phyloP scores from a whole-genome alignment of 306 rosid species.

The Spatholobus suberectus region DNA sequence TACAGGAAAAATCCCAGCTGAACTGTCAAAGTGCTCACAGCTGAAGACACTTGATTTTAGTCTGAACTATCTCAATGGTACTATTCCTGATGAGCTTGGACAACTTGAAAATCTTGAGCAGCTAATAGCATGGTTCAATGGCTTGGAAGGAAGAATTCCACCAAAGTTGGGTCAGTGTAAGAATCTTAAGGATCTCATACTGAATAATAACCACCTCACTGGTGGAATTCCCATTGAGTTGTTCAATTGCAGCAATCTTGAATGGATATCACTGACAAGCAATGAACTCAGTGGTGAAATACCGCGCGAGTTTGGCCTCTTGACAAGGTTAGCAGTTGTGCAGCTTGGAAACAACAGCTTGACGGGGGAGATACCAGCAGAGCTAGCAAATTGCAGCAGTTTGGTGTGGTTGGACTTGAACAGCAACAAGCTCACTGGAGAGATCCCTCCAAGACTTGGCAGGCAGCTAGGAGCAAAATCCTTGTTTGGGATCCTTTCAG shows the following conservation, averaged over 20 bases:
- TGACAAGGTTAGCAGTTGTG: constrained; percentile 87
- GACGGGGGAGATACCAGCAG: constrained; percentile 82
- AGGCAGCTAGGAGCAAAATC: constrained; percentile 89
- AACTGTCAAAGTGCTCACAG: constrained; percentile 73
- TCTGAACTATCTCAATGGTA: constrained; percentile 80
- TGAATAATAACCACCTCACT: constrained; percentile 72
- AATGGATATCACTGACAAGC: constrained; percentile 95
- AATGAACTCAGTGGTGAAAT: constrained; percentile 76
- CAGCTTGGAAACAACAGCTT: constrained; percentile 97
- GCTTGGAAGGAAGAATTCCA: constrained; percentile 85
- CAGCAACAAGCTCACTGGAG: constrained; percentile 95
- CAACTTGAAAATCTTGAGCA: constrained; percentile 78
- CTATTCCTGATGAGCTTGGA: constrained; percentile 95
- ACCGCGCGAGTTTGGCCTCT: constrained; percentile 71
- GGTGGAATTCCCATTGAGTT: constrained; percentile 83
- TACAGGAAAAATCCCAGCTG: constrained; percentile 72
- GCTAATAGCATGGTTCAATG: constrained; percentile 94
- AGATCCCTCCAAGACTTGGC: constrained; percentile 92
- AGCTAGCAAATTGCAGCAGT: constrained; percentile 82
- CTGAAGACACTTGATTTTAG: constrained; percentile 91
- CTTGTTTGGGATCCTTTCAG: constrained; percentile 81
- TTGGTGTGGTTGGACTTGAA: constrained; percentile 99
- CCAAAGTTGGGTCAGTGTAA: constrained; percentile 84
- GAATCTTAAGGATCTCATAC: constrained; percentile 88
- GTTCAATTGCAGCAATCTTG: constrained; percentile 86